Evolutionary conservation across 306 rosid species (phyloP).

Genomic region (Trifolium repens): DNA sequence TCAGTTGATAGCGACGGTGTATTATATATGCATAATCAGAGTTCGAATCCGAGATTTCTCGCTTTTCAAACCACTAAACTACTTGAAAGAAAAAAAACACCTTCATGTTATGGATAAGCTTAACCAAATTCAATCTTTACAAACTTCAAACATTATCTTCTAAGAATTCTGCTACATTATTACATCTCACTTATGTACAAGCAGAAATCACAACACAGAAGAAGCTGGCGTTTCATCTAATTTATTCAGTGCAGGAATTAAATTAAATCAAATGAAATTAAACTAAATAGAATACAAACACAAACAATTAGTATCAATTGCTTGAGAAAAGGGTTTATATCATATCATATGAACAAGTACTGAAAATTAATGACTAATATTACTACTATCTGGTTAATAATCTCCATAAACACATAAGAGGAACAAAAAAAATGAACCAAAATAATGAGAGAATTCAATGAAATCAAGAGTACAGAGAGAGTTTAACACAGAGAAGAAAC

Average conservation of each 20-base stretch:
- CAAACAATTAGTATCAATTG: not conserved
- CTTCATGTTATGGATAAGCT: not conserved
- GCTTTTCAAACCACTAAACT: no score
- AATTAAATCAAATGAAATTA: not conserved
- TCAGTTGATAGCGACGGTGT: no score
- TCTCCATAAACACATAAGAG: not conserved
- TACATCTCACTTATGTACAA: not conserved
- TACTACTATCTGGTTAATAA: conserved; percentile 4
- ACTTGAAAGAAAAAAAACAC: no score
- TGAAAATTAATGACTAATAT: not conserved
- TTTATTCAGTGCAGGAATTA: not conserved
- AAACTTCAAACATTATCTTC: not conserved
- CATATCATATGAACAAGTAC: not conserved
- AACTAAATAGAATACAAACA: not conserved
- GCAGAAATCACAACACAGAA: not conserved
- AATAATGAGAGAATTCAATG: not conserved
- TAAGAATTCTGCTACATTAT: not conserved
- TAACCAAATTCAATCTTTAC: not conserved
- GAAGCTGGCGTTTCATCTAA: conserved; percentile 10
- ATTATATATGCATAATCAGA: no score
- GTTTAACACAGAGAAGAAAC: not conserved
- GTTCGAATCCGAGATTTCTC: no score
- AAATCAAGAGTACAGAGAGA: not conserved
- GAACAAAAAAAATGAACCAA: not conserved
- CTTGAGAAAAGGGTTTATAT: not conserved